A percentile compares a stretch with the other conserved stretches of the same genome.
Evolutionary conservation across 345 rosid genomes (phyloP).

Genomic region (Psidium guajava): DNA sequence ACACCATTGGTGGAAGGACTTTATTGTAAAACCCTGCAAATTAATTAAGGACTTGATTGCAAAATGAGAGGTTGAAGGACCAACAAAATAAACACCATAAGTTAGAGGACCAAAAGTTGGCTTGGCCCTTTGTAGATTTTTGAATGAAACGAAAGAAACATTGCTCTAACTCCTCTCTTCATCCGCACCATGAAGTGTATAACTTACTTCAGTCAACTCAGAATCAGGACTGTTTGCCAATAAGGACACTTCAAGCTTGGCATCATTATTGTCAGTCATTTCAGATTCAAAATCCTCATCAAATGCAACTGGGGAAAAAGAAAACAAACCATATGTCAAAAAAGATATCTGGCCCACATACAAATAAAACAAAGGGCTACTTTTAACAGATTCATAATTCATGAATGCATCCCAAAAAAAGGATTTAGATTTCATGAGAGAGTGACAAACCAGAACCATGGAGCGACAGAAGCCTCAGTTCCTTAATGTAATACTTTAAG

Average conservation of each 20-base stretch:
- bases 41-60: background rate
- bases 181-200: background rate
- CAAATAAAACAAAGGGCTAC: background rate
- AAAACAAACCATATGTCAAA: background rate
- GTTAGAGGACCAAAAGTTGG: background rate
- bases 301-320: constrained; percentile 58
- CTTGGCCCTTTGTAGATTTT: background rate
- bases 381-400: background rate
- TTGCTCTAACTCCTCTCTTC: background rate
- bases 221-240: constrained; percentile 58
- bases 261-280: constrained; percentile 66
- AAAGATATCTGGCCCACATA: background rate
- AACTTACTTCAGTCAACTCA: constrained; percentile 77
- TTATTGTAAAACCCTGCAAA: background rate
- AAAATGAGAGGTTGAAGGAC: background rate
- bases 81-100: background rate
- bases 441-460: constrained; percentile 75
- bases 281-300: constrained; percentile 99
- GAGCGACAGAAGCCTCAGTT: constrained; percentile 74
- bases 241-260: constrained; percentile 68
- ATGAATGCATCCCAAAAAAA: background rate
- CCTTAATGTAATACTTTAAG: constrained; percentile 68
- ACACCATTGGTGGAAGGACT: background rate
- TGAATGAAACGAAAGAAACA: background rate
- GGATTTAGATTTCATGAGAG: background rate